Base-by-base conservation (phyloP, 139 green algal species). In the Penium margaritaceum region DNA sequence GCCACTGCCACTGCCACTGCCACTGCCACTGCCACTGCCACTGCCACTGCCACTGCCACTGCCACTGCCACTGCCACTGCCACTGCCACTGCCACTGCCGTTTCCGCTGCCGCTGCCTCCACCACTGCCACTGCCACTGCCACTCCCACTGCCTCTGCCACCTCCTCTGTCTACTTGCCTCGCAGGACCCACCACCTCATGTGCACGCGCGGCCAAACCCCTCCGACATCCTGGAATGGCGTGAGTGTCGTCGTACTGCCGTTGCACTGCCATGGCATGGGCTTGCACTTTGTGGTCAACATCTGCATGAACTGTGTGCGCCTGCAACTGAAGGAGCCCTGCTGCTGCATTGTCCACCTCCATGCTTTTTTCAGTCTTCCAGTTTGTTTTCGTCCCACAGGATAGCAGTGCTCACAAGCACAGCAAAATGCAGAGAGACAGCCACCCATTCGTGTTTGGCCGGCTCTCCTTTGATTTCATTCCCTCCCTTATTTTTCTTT, bases 221-320 rank as follows among this genome's bases (percentile, higher is more conserved):
- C 17, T 27, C 46, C 5, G 71, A 78, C 37, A 63, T 78, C n/a
- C 27, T 78, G 32, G 71, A 78, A 17, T 78, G 71, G 71, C 71
- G 63, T 71, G 30, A 71, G 63, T 63, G 9, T n/a, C n/a, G n/a
- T n/a, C n/a, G n/a, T n/a, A n/a, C n/a, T n/a, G 7, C n/a, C 32
- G 27, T 17, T 27, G 24, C 30, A 36, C 27, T 17, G 35, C 64
- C n/a, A 4, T 12, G 21, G 4, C 15, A 21, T 7, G 24, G 12
- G 3, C 27, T 21, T 29, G 55, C 27, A 19, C 15, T 64, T 5
- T 1, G 15, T 38, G n/a, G n/a, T n/a, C n/a, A n/a, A n/a, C n/a
- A n/a, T n/a, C n/a, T n/a, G n/a, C n/a, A n/a, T n/a, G n/a, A n/a
- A n/a, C n/a, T n/a, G n/a, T n/a, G n/a, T n/a, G n/a, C n/a, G n/a